Evolutionary conservation across 2,329 filamentous ascomycete species (phyloP), one percentile per base, ranked within the genome.

Genomic region (Colletotrichum sp.): DNA sequence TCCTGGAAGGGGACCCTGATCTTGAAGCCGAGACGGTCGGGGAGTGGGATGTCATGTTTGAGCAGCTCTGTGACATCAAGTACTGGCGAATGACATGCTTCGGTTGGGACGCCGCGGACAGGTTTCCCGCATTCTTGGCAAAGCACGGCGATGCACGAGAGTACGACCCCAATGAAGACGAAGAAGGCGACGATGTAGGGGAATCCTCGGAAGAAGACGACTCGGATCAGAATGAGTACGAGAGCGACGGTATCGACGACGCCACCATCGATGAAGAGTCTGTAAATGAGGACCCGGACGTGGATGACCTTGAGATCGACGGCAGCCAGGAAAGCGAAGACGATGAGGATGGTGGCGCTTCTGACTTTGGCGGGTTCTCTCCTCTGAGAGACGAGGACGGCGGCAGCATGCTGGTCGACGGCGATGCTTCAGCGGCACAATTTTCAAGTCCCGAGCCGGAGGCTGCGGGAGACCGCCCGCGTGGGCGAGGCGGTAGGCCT

Each of bases 161-260:
- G 21, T 71, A 74, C 15, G 28, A 32, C 10, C 65, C 71, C 6
- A 55, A 44, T 8, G 44, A 34, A 15, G 49, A 57, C 4, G 70
- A 24, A 5, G 68, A 69, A 3, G 52, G 62, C 24, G 39, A 57
- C 7, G 49, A 73, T 3, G 69, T 69, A 15, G 60, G 77, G n/a
- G 77, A 78, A 6, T 71, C 75, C 9, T 18, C 8, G 6, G 55
- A 69, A 6, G 74, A 69, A 6, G 78, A 79, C 1, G 76, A 69
- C 30, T 74, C 74, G 1, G 75, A 78, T 0, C 72, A 75, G 0
- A 79, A 81, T 1, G 80, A 83, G 60, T 86, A 87, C 18, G 86
- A 87, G 52, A 85, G 85, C 59, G 84, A 85, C 0, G 84, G 84
- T 0, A 86, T 87, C 8, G 85, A 86, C 49, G 85, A 86, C 63